Conservation (phyloP, 306 rosid genomes). For the Rubus parviflorus region DNA sequence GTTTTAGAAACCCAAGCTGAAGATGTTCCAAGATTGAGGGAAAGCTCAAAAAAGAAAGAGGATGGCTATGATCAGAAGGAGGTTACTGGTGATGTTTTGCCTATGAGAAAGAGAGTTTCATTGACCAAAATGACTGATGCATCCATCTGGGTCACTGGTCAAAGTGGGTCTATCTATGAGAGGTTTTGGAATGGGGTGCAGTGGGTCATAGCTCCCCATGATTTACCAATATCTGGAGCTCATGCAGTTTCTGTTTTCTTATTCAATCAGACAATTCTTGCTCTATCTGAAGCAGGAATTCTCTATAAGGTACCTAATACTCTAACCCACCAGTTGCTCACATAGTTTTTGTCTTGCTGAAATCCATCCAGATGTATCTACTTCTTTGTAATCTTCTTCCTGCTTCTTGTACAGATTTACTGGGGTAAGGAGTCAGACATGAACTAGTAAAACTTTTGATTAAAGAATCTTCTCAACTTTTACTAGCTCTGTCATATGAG, state of each 20-base stretch:
- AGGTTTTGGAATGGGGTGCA: slow-evolving; percentile 97
- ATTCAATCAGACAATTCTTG: slow-evolving; percentile 69
- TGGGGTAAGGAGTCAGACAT: neutral
- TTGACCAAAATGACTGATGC: slow-evolving; percentile 73
- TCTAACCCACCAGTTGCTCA: slow-evolving; percentile 12
- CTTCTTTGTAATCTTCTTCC: slow-evolving; percentile 5
- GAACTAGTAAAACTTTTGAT: neutral
- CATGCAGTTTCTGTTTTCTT: slow-evolving; percentile 61
- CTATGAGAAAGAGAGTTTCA: slow-evolving; percentile 69
- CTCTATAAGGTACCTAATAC: slow-evolving; percentile 64
- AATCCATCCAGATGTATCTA: neutral
- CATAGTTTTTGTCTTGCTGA: neutral
- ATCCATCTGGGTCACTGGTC: slow-evolving; percentile 85
- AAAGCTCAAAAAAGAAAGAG: slow-evolving; percentile 20
- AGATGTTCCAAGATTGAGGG: slow-evolving; percentile 32
- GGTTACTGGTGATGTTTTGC: slow-evolving; percentile 25
- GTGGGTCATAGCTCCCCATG: slow-evolving; percentile 92
- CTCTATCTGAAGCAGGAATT: slow-evolving; percentile 74
- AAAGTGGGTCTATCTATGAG: slow-evolving; percentile 90
- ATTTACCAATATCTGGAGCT: slow-evolving; percentile 60
- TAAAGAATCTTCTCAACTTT: neutral
- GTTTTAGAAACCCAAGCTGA: slow-evolving; percentile 28
- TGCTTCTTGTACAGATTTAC: neutral
- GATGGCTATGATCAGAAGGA: slow-evolving; percentile 16
- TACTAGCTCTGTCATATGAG: neutral